Evolutionary conservation across 1,139 yeast species (phyloP), one percentile per base, ranked within the genome.

Genomic region (Starmera stellimalicola): DNA sequence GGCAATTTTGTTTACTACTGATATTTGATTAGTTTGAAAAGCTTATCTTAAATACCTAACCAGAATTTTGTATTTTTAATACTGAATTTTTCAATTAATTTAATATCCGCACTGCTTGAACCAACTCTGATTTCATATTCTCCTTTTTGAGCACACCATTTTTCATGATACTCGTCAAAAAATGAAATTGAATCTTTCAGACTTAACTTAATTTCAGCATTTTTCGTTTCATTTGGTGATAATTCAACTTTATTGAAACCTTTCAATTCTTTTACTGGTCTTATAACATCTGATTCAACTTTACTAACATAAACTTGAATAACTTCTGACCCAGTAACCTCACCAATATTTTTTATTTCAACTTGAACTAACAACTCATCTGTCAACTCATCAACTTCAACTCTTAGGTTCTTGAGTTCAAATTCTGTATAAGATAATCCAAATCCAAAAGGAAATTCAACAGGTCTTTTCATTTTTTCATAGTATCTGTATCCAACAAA

Each of bases 401-500:
- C 54, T 14, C 39, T 33, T 37, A 58, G 42, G 30, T 56, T 46
- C 6, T 51, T 44, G 40, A 61, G 47, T 14, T 49, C 56, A 44
- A 71, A 76, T 1, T 57, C 42, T 7, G 80, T 65, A 52, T 74
- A 76, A 3, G 80, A 72, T 35, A 76, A 61, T 12, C 82, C 82
- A 47, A 55, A 62, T 12, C 82, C 82, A 53, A 76, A 76, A 32
- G 80, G 75, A 59, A 67, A 74, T 27, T 68, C 61, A 15, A 69
- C 73, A 18, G 58, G 54, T 34, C 51, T 60, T 40, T 64, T 62
- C 23, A 62, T 39, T 49, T 65, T 68, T 48, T 75, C 81, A 48
- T 73, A 76, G 55, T 58, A 72, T 44, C 73, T 62, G 57, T 76
- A 73, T 16, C 82, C 82, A 38, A 75, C 68, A 51, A 65, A 74